phyloP scores from a whole-genome alignment of 176 grass and related monocot species.

The Oryza meridionalis region DNA sequence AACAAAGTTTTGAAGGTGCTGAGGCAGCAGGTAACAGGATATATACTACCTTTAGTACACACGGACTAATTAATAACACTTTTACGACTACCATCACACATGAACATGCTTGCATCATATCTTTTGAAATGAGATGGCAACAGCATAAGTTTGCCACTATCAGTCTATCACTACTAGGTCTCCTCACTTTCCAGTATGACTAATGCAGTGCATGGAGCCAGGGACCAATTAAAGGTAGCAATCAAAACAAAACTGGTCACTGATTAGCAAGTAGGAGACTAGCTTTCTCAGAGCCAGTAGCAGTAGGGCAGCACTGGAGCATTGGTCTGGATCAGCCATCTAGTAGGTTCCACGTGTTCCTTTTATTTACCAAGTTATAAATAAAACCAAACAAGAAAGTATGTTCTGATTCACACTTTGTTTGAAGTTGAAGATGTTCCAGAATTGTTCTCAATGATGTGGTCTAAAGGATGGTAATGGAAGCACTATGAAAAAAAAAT shows the following conservation, averaged over 20 bases:
- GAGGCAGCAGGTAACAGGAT: not conserved
- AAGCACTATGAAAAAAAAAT: too few species aligned
- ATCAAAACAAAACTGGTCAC: not conserved
- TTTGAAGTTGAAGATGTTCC: too few species aligned
- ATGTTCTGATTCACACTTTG: too few species aligned
- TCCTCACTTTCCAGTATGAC: not conserved
- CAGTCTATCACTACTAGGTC: too few species aligned
- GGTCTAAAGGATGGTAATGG: too few species aligned
- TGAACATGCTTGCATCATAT: not conserved
- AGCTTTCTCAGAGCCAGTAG: not conserved
- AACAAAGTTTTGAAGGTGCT: not conserved
- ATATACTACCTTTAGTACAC: not conserved
- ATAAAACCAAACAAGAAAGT: not conserved
- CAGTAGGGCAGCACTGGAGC: not conserved
- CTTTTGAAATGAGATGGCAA: not conserved
- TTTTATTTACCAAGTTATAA: not conserved
- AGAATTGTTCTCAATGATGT: too few species aligned
- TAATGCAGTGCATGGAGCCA: not conserved
- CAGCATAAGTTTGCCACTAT: too few species aligned
- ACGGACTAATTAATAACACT: conserved; percentile 4
- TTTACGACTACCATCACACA: not conserved
- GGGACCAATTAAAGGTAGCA: not conserved
- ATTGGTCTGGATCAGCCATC: conserved; percentile 2
- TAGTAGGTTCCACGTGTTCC: not conserved
- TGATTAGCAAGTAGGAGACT: not conserved